Percentiles rank a stretch among this genome's conserved stretches.
Evolutionary conservation across 2,329 filamentous ascomycete species (phyloP).

Genomic region (Botrytis hyacinthi): DNA sequence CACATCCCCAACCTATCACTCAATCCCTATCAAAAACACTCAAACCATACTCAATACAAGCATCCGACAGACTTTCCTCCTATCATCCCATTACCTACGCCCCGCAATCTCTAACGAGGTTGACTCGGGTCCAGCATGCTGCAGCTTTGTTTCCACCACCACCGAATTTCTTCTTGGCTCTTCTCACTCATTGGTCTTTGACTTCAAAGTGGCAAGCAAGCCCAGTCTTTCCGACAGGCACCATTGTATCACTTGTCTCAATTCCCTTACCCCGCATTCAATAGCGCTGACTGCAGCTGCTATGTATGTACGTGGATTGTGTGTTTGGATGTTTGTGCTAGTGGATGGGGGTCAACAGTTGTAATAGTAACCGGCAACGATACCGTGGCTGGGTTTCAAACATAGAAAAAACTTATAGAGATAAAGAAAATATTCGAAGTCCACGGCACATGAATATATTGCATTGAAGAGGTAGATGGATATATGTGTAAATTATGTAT

Average conservation of each 20-base stretch:
- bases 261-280: slow-evolving; percentile 3
- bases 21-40: no score
- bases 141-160: background rate
- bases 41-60: background rate
- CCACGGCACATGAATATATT: background rate
- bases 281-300: background rate
- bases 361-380: background rate
- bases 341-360: background rate
- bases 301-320: background rate
- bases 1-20: background rate
- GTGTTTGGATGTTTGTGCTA: background rate
- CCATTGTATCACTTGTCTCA: background rate
- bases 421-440: background rate
- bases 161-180: background rate
- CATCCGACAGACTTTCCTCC: background rate
- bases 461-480: background rate
- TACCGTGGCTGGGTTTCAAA: background rate
- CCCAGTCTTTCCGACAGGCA: background rate
- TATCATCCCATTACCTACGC: background rate
- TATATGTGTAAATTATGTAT: background rate
- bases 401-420: background rate
- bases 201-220: background rate
- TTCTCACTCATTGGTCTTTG: background rate
- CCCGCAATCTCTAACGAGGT: background rate
- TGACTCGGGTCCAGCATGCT: slow-evolving; percentile 6